These are phyloP conservation scores for Trichoderma sp. DNA, from an alignment of 2,329 filamentous ascomycete species.

Conservation along the genomic window DNA sequence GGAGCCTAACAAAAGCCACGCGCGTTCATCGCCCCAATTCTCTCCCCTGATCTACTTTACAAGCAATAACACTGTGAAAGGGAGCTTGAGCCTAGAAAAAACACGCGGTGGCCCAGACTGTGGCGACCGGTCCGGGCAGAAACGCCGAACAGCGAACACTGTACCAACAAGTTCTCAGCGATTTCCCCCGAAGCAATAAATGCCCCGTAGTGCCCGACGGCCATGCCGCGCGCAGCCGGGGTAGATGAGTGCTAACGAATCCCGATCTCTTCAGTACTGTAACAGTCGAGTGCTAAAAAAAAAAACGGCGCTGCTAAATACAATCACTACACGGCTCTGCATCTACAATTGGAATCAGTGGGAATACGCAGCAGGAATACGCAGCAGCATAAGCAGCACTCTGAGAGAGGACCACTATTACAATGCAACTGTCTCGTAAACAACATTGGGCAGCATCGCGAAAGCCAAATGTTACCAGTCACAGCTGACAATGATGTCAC, in stretches of 20 bases:
- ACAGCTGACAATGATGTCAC: slow-evolving; percentile 19
- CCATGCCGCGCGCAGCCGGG: slow-evolving; percentile 13
- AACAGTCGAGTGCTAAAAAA: neutral
- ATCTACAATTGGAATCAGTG: neutral
- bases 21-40: slow-evolving; percentile 4
- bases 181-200: neutral
- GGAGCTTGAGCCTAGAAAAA: neutral
- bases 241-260: neutral
- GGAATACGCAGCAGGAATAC: no score
- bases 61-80: neutral
- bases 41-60: neutral
- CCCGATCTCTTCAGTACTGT: neutral
- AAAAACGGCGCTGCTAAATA: no score
- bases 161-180: neutral
- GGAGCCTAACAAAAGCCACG: slow-evolving; percentile 6
- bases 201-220: slow-evolving; percentile 9
- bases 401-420: neutral
- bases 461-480: neutral
- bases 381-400: no score
- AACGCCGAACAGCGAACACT: slow-evolving; percentile 14
- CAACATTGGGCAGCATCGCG: slow-evolving; percentile 8
- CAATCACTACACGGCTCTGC: neutral
- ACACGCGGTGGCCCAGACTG: neutral
- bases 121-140: neutral
- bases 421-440: neutral